Base-by-base conservation (phyloP, 805 yeast genomes). In the Yamadazyma takamatsuzukensis region DNA sequence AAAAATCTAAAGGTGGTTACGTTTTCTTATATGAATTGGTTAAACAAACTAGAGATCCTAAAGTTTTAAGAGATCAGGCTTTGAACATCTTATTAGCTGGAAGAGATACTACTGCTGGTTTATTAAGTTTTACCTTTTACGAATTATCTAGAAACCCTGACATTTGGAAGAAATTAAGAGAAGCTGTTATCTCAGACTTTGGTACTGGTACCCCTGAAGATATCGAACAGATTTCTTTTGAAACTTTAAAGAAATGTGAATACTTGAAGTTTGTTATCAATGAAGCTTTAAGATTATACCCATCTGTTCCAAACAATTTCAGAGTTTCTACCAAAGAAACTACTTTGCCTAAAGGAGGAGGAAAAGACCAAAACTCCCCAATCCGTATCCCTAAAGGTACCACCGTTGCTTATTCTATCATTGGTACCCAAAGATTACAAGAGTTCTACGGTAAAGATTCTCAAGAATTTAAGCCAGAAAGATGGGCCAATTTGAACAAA, bases 31-130 rank as follows among this genome's bases (percentile, higher is more conserved):
- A 61, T 30, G 77, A 71, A 44, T 59, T 73, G 39, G 70, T 60
- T 30, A 64, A 66, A 49, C 69, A 70, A 48, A 70, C 76, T 11
- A 59, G 66, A 35, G 68, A 74, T 43, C 71, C 73, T 14, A 51
- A 39, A 32, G 59, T 62, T 12, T 64, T 73, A 37, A 59, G 77
- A 31, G 75, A 70, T 47, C 78, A 74, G 51, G 57, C 70, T 25
- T 56, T 73, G 49, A 72, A 70, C 45, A 65, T 74, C 35, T 57
- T 73, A 36, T 49, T 72, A 15, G 79, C 79, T 12, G 78, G 77
- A 18, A 61, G 79, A 45, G 78, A 74, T 44, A 73, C 78, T 27
- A 73, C 79, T 10, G 78, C 78, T 7, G 66, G 71, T 4, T 53
- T 70, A 21, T 60, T 73, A 35, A 61, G 74, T n/a, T 70, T 63